Evolutionary conservation across 495 filamentous ascomycete species (phyloP), one percentile per base, ranked within the genome.

Genomic region (Annulohypoxylon maeteangense): DNA sequence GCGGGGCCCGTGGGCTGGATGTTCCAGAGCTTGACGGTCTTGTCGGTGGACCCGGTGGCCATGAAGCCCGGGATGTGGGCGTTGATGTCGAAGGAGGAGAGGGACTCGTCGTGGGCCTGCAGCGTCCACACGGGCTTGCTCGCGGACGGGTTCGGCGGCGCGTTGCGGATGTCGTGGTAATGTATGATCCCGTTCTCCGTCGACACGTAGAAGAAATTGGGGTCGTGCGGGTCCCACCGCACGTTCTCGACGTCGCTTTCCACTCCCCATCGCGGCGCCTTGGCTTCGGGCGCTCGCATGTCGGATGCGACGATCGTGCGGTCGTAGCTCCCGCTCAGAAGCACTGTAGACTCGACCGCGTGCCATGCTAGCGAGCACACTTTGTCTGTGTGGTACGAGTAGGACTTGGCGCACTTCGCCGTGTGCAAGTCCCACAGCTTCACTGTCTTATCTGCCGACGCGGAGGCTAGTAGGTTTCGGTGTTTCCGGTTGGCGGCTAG

Each of bases 351-450:
- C 75, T 97, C 91, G 45, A 83, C 87, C 0, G 90, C 87, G 84
- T 98, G 92, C 95, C 95, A 99, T 70, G 94, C 89, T 47, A 98
- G 79, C 6, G 95, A 92, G 86, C 96, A 98, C 55, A 98, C 93
- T 82, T 98, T 98, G 83, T 97, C 95, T 40, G 92, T 95, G 72
- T 90, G 87, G 81, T 97, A 94, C 16, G 86, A 86, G 83, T 99
- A 99, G 22, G 94, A 97, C 81, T 97, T 93, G 70, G 95, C 96
- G 80, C 94, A 97, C 78, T 89, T 94, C 47, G 90, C 83, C 6
- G 92, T 97, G 80, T 92, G 91, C 50, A 99, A 83, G 81, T 99
- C 96, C 95, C 95, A 99, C 7, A 99, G 86, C 81, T 99, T 99
- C 62, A 98, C 89, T 0, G 95, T 98, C 77, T 94, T 92, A 82